Conservation (phyloP, 345 rosid genomes). For the Eucalyptus erythrocorys region DNA sequence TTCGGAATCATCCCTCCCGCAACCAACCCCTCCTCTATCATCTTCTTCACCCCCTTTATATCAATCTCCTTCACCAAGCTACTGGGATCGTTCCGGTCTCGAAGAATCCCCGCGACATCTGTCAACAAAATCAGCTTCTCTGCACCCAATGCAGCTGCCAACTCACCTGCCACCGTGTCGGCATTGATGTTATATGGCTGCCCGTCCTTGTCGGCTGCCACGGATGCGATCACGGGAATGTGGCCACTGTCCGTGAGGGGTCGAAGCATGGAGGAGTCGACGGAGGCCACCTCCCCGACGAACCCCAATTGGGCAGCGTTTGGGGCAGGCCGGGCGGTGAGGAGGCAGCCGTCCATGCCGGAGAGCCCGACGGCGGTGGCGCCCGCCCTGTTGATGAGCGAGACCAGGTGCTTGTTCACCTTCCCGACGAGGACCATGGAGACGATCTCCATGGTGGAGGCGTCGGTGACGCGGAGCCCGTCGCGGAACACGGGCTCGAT, state of each 20-base stretch:
- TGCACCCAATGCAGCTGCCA: constrained; percentile 89
- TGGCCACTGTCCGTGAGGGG: constrained; percentile 45
- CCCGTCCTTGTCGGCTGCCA: constrained; percentile 64
- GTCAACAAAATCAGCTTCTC: constrained; percentile 85
- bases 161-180: constrained; percentile 87
- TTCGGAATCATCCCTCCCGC: constrained; percentile 96
- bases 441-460: constrained; percentile 86
- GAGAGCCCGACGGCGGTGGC: constrained; percentile 85
- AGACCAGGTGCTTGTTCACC: constrained; percentile 76
- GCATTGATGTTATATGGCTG: constrained; percentile 91
- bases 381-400: constrained; percentile 69
- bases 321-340: constrained; percentile 64
- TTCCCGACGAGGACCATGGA: constrained; percentile 91
- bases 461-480: constrained; percentile 86
- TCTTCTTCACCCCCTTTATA: constrained; percentile 72
- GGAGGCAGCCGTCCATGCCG: constrained; percentile 83
- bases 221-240: constrained; percentile 89
- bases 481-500: constrained; percentile 62
- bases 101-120: constrained; percentile 79
- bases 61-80: constrained; percentile 84
- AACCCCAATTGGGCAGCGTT: constrained; percentile 64
- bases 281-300: constrained; percentile 77
- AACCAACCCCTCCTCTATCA: constrained; percentile 64
- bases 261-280: constrained; percentile 47
- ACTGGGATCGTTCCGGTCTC: constrained; percentile 37